Evolutionary conservation across 2,329 filamentous ascomycete genomes (phyloP), one percentile per base, ranked within the genome.

Genomic region (Alternaria infectoria): DNA sequence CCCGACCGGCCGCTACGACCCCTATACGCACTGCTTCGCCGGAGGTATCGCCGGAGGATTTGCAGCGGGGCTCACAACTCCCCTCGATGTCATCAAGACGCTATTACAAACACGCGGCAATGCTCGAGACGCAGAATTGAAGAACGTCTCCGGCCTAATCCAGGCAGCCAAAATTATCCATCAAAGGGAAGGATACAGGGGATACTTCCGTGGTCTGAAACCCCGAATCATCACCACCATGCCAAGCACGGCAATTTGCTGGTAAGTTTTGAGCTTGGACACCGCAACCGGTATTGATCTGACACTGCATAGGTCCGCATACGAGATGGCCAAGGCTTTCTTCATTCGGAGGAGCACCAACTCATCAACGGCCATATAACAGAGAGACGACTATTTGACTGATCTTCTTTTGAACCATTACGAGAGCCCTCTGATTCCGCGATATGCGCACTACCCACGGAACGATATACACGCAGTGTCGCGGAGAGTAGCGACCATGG

Each of bases 171-270:
- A 86, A 66, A 89, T 97, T 62, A 89, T 97, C 68, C 91, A 93
- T 79, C 87, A 88, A 73, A 89, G 94, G 76, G 95, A 97, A 77
- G 96, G 96, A 36, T 86, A 91, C 74, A 85, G 84, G 60, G 96
- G 96, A 4, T 99, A 98, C 82, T 94, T 97, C 83, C 94, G 96
- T 78, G 96, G 96, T 46, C 88, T 97, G 77, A 90, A 92, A 73
- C 96, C 96, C 50, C 87, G 96, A 75, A 91, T 99, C 51, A 90
- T 99, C 66, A 97, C 94, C 11, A 97, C 96, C 2, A 98, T 98
- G 91, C 96, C 96, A 19, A 97, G 94, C 83, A 99, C 96, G 32
- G 96, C 96, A n/a, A 99, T 99, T 77, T 99, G 96, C 86, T 99
- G 96, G 96, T 96, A 79, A 76, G 86, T 81, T 15, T 11, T 50